phyloP scores from a whole-genome alignment of 73 alveolate species.

The Paramecium pentaurelia region DNA sequence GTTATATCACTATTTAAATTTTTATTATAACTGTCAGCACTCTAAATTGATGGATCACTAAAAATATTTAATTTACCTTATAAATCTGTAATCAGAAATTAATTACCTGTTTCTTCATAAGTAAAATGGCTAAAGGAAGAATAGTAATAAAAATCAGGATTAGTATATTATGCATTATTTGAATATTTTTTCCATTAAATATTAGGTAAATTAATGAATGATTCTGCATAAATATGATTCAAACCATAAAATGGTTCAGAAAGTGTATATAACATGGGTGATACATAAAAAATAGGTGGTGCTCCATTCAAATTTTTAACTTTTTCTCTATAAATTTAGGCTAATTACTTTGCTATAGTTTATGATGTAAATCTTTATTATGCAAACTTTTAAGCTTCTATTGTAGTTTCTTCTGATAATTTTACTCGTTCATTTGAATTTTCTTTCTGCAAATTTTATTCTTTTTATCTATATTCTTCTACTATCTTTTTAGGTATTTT shows the following conservation, averaged over 20 bases:
- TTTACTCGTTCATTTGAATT: neutral
- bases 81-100: constrained; percentile 37
- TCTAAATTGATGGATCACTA: constrained; percentile 47
- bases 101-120: neutral
- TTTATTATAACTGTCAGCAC: neutral
- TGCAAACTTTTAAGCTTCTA: neutral
- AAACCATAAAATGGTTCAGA: neutral
- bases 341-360: neutral
- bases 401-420: neutral
- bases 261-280: neutral
- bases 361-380: neutral
- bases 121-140: constrained; percentile 47
- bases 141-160: neutral
- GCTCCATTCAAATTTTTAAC: neutral
- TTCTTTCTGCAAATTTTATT: too few relatives aligned
- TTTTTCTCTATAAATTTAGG: neutral
- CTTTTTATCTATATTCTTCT: neutral
- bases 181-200: neutral
- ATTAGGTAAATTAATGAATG: neutral
- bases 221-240: neutral
- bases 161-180: neutral
- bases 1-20: neutral
- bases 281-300: neutral
- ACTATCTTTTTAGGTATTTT: neutral
- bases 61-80: constrained; percentile 17